phyloP scores from a whole-genome alignment of 768 basidiomycete species.

The Mycena venus region DNA sequence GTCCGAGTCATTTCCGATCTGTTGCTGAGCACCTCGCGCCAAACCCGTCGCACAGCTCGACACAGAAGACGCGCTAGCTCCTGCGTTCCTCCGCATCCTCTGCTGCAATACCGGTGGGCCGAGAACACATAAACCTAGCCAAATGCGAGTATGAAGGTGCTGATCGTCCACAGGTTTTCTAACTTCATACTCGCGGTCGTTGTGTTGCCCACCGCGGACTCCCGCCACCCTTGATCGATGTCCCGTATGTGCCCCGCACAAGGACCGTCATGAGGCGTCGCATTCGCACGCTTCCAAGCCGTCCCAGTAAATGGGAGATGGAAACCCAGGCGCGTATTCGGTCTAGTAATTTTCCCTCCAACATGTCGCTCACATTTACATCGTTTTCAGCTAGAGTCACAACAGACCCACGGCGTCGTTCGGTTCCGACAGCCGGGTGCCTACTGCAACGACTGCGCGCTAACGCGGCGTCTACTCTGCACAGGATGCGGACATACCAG shows the following conservation, averaged over 20 bases:
- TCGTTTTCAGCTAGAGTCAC: background rate
- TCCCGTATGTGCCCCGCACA: too few species aligned
- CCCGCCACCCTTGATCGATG: background rate
- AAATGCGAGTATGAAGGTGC: background rate
- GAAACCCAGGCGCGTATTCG: background rate
- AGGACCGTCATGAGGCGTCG: background rate
- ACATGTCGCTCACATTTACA: background rate
- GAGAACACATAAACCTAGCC: background rate
- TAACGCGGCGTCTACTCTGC: background rate
- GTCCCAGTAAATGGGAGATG: slow-evolving; percentile 1
- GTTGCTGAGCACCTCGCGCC: background rate
- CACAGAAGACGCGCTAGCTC: background rate
- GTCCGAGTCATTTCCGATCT: background rate
- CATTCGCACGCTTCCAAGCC: background rate
- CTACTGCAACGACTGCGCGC: background rate
- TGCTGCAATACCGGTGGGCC: background rate
- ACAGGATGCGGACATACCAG: background rate
- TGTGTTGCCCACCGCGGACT: background rate
- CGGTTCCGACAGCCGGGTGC: background rate
- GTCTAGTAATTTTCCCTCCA: background rate
- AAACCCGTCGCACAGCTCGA: background rate
- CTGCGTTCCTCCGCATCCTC: background rate
- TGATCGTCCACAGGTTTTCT: background rate
- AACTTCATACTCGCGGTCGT: background rate
- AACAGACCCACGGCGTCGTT: background rate